These are phyloP conservation scores for Ophiognomonia clavigignenti-juglandacearum DNA, from an alignment of 2,329 filamentous ascomycete genomes.

Conservation along the genomic window DNA sequence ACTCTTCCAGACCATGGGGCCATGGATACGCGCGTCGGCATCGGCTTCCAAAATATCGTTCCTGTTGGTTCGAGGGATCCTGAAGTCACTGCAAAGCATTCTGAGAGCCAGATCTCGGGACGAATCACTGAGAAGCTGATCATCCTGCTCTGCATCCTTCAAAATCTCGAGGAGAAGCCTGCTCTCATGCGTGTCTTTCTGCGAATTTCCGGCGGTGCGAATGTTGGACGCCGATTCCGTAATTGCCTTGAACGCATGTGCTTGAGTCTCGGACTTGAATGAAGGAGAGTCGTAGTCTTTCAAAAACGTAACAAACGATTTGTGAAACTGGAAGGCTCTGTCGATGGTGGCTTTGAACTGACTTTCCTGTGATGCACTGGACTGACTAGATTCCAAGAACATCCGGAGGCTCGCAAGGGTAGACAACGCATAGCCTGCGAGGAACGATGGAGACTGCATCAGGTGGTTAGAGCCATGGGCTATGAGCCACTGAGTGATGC, in stretches of 20 bases:
- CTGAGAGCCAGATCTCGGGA: conserved; percentile 66
- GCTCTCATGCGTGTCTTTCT: conserved; percentile 69
- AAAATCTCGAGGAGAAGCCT: conserved; percentile 75
- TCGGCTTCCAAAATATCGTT: conserved; percentile 69
- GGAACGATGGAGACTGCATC: conserved; percentile 62
- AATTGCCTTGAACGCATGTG: conserved; percentile 60
- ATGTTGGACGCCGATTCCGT: conserved; percentile 65
- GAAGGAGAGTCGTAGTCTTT: conserved; percentile 51
- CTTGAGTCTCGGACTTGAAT: conserved; percentile 44
- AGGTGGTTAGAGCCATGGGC: conserved; percentile 63
- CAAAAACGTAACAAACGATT: conserved; percentile 72
- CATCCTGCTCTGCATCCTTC: conserved; percentile 59
- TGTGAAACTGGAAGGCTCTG: conserved; percentile 70
- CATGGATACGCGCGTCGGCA: conserved; percentile 54
- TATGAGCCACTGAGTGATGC: conserved; percentile 80
- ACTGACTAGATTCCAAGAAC: conserved; percentile 69
- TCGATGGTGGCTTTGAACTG: conserved; percentile 74
- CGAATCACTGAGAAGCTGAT: conserved; percentile 63
- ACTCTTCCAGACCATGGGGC: conserved; percentile 70
- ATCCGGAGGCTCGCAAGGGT: conserved; percentile 72
- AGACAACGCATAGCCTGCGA: conserved; percentile 75
- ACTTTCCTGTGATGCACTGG: conserved; percentile 78
- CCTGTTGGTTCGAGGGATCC: conserved; percentile 49
- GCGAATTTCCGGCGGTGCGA: conserved; percentile 62
- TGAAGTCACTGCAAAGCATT: conserved; percentile 72